Percentiles rank a stretch among this genome's conserved stretches.
Evolutionary conservation across 805 yeast species (phyloP).

Genomic region (Metschnikowia rubicola): DNA sequence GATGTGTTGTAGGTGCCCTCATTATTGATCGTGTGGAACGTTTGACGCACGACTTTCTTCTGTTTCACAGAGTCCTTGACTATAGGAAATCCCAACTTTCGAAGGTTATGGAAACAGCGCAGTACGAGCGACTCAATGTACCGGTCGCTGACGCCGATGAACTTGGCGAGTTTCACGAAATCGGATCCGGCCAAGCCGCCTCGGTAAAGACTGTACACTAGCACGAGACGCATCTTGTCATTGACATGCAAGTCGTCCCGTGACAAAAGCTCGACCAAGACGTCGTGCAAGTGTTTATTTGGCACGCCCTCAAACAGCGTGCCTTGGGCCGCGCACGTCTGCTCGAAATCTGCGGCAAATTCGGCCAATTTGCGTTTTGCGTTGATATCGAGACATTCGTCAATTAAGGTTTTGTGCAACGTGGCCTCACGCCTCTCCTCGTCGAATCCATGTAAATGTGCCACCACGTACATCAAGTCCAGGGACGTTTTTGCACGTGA

Average conservation of each 20-base stretch:
- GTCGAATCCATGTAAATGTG: slow-evolving; percentile 64
- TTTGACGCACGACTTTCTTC: slow-evolving; percentile 46
- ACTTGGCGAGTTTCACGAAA: slow-evolving; percentile 63
- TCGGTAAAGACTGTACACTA: slow-evolving; percentile 73
- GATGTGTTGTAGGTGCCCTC: slow-evolving; percentile 60
- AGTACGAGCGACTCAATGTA: slow-evolving; percentile 57
- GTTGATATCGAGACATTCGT: slow-evolving; percentile 60
- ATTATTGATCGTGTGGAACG: slow-evolving; percentile 54
- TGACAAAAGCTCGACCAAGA: slow-evolving; percentile 53
- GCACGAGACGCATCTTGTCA: slow-evolving; percentile 72
- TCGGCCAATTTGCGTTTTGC: slow-evolving; percentile 59
- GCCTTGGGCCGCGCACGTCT: slow-evolving; percentile 73
- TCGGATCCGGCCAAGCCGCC: slow-evolving; percentile 79
- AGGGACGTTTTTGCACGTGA: slow-evolving; percentile 60
- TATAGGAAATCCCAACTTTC: slow-evolving; percentile 54
- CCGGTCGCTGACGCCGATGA: slow-evolving; percentile 41
- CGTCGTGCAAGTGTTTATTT: slow-evolving; percentile 57
- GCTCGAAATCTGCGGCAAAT: slow-evolving; percentile 78
- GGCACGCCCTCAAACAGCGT: slow-evolving; percentile 63
- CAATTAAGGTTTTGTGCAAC: slow-evolving; percentile 58
- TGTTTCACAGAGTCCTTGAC: slow-evolving; percentile 40
- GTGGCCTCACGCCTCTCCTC: slow-evolving; percentile 59
- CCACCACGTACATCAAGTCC: slow-evolving; percentile 73
- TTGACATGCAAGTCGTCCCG: slow-evolving; percentile 47
- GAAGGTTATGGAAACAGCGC: slow-evolving; percentile 41